Evolutionary conservation across 1,284 basidiomycete genomes (phyloP), one percentile per base, ranked within the genome.

Genomic region (Pisolithus thermaeus): DNA sequence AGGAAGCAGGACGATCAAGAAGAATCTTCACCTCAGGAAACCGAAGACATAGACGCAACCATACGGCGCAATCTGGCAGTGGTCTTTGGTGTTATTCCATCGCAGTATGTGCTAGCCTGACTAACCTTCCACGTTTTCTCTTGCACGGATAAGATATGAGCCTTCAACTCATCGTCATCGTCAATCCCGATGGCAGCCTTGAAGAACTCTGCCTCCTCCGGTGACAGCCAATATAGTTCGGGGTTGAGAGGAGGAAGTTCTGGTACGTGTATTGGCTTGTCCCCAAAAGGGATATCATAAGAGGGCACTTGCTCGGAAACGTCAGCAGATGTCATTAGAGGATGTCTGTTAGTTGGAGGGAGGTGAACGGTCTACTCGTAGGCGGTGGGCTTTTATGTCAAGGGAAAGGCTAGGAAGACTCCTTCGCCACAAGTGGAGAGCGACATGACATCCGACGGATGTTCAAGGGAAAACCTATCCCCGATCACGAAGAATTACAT

Each of bases 101-200:
- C 23, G 18, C 6, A 14, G 11, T 8, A 25, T 20, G 11, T 32
- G 18, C 18, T 20, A 42, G n/a, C 23, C 18, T 20, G 4, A 25
- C 28, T 50, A 6, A 51, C 57, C 41, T 55, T 59, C 55, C 52
- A 45, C 7, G 56, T 54, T n/a, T 32, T 59, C 20, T 46, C 39
- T 20, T 58, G 54, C 7, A 58, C 39, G 1, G 35, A 43, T n/a
- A 56, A 23, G 36, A 58, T 58, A 46, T 58, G 56, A 12, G 14
- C 39, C 30, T 46, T 55, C 30, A 58, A 47, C 8, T 40, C 43
- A 3, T 51, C 46, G 11, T 58, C 54, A 12, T 58, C 32, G 12
- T 47, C 22, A 9, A 58, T 56, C 22, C 53, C 53, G 20, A 20
- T 58, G 38, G 55, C 46, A 22, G 40, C 20, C 40, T 58, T 58